Conservation (phyloP, 352 stramenopile species). For the Globisporangium spinosum region DNA sequence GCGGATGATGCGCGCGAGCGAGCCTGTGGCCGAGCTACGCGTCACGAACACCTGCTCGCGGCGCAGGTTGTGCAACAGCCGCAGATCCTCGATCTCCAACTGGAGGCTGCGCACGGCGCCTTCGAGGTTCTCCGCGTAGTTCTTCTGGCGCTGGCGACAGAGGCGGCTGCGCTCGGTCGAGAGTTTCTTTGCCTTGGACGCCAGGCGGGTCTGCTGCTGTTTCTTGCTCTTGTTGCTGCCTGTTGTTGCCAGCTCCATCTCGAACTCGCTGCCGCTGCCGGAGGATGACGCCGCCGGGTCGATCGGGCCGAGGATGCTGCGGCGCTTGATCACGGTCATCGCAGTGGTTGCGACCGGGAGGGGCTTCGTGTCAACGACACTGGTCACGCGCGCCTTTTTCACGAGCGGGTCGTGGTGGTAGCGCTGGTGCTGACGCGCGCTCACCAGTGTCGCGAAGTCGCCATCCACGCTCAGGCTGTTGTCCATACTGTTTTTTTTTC, state of each 20-base stretch:
- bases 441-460: neutral
- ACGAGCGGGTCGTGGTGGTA: neutral
- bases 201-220: slow-evolving; percentile 5
- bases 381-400: neutral
- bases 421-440: neutral
- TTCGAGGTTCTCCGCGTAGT: slow-evolving; percentile 19
- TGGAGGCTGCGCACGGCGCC: slow-evolving; percentile 10
- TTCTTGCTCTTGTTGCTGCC: neutral
- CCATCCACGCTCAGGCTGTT: neutral
- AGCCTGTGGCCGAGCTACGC: slow-evolving; percentile 4
- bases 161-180: slow-evolving; percentile 23
- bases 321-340: neutral
- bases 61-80: slow-evolving; percentile 7
- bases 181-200: slow-evolving; percentile 16
- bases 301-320: slow-evolving; percentile 3
- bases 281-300: neutral
- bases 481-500: neutral
- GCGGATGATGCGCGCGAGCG: slow-evolving; percentile 15
- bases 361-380: neutral
- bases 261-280: slow-evolving; percentile 3
- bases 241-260: neutral
- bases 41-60: slow-evolving; percentile 15
- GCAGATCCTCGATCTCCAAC: slow-evolving; percentile 7
- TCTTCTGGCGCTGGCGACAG: slow-evolving; percentile 22
- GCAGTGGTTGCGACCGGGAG: neutral